phyloP scores from a whole-genome alignment of 2,329 filamentous ascomycete genomes.

The Hypoxylon sp. region DNA sequence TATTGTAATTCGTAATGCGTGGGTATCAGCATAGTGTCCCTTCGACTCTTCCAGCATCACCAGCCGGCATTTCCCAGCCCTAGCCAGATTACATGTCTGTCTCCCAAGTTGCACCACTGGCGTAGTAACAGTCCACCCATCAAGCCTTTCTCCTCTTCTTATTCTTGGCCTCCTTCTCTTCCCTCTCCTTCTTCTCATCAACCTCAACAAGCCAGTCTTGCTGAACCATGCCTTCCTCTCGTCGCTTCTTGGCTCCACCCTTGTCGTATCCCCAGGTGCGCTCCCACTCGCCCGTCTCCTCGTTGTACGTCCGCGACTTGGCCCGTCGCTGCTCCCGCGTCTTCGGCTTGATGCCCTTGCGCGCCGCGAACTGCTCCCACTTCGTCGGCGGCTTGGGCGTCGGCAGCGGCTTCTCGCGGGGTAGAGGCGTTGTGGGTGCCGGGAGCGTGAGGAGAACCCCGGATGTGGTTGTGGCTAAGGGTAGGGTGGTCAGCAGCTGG shows the following conservation, averaged over 20 bases:
- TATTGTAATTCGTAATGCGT: constrained; percentile 34
- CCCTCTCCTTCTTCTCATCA: constrained; percentile 73
- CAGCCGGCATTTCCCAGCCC: background rate
- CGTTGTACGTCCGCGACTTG: constrained; percentile 86
- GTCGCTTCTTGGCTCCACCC: constrained; percentile 75
- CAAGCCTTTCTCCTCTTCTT: constrained; percentile 47
- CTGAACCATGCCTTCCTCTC: constrained; percentile 79
- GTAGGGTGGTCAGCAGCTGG: constrained; percentile 91
- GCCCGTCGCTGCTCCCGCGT: constrained; percentile 78
- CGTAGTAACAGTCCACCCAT: background rate
- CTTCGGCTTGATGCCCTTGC: constrained; percentile 96
- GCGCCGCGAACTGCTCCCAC: constrained; percentile 96
- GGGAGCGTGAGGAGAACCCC: constrained; percentile 88
- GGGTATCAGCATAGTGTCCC: constrained; percentile 41
- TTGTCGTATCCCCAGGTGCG: constrained; percentile 88
- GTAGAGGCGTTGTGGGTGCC: constrained; percentile 76
- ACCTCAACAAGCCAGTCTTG: constrained; percentile 94
- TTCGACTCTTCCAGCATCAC: constrained; percentile 1
- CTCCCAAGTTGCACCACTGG: background rate
- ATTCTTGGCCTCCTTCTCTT: constrained; percentile 55
- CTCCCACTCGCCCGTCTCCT: constrained; percentile 88
- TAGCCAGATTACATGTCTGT: background rate
- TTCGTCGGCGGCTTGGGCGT: constrained; percentile 86
- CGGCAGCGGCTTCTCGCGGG: constrained; percentile 93
- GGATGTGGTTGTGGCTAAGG: constrained; percentile 77